Percentiles rank a stretch among this genome's conserved stretches.
Conservation (phyloP, 2,329 filamentous ascomycete genomes). For the Apiospora pterosperma region DNA sequence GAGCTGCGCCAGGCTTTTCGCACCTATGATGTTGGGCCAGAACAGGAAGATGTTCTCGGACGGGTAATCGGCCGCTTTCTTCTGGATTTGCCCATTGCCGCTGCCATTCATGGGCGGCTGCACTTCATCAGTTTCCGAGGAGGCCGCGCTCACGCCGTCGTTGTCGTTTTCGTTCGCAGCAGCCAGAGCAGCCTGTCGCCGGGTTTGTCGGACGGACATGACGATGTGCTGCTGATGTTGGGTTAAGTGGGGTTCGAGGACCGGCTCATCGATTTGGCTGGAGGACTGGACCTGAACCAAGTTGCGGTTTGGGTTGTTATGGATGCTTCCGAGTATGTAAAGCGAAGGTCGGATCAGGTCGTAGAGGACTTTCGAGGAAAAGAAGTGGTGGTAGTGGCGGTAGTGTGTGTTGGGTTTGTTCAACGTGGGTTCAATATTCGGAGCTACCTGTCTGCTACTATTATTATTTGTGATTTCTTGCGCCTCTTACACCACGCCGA, state of each 20-base stretch:
- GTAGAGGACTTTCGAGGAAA: neutral
- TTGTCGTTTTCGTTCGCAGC: conserved; percentile 20
- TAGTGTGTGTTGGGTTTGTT: neutral
- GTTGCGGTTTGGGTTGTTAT: neutral
- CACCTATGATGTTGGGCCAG: conserved; percentile 79
- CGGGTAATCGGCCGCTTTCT: conserved; percentile 28
- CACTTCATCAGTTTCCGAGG: neutral
- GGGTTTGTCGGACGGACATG: conserved; percentile 38
- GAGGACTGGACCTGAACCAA: neutral
- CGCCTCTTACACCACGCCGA: neutral
- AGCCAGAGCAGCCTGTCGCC: conserved; percentile 35
- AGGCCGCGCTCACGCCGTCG: conserved; percentile 4
- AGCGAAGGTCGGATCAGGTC: neutral
- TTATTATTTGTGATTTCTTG: neutral
- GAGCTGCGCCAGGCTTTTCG: conserved; percentile 16
- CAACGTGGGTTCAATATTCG: neutral
- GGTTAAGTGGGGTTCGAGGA: conserved; percentile 1
- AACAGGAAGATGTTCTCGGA: conserved; percentile 79
- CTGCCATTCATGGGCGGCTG: conserved; percentile 41
- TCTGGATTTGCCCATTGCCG: conserved; percentile 22
- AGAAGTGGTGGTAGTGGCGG: neutral
- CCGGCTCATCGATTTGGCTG: neutral
- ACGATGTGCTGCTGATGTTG: neutral
- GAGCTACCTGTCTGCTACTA: neutral
- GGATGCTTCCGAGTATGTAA: neutral